Evolutionary conservation across 768 basidiomycete genomes (phyloP).

Genomic region (Infundibulicybe gibba): DNA sequence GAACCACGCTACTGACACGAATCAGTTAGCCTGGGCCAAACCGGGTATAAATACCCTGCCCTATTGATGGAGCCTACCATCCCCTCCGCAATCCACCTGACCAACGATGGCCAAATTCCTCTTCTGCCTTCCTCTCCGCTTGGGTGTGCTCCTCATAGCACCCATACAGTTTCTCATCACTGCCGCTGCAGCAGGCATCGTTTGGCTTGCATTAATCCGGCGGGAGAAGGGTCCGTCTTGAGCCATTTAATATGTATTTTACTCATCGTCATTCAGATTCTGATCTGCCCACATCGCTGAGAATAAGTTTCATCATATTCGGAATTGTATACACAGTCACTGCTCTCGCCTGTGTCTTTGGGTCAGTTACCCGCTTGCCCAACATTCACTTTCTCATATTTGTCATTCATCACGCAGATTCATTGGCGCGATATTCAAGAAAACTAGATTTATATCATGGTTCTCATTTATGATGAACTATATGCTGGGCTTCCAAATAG

Average conservation of each 20-base stretch:
- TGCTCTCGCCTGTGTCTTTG: slow-evolving; percentile 29
- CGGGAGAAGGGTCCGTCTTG: slow-evolving; percentile 16
- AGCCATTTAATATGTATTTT: slow-evolving; percentile 1
- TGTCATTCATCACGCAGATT: slow-evolving; percentile 22
- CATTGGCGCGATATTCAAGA: slow-evolving; percentile 34
- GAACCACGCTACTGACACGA: slow-evolving; percentile 1
- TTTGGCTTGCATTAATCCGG: slow-evolving; percentile 23
- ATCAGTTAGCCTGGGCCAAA: too few species aligned
- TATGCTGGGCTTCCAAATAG: slow-evolving; percentile 25
- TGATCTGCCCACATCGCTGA: slow-evolving; percentile 19
- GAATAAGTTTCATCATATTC: slow-evolving; percentile 25
- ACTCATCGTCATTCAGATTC: slow-evolving; percentile 13
- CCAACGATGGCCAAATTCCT: slow-evolving; percentile 37
- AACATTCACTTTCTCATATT: slow-evolving; percentile 1
- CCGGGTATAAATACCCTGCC: neutral
- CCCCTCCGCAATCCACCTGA: neutral
- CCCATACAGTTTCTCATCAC: slow-evolving; percentile 34
- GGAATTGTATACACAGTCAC: slow-evolving; percentile 26
- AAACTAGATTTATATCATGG: slow-evolving; percentile 28
- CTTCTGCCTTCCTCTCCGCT: slow-evolving; percentile 38
- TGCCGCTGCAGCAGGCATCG: slow-evolving; percentile 24
- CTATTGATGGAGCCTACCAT: slow-evolving; percentile 1
- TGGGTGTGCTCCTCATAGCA: slow-evolving; percentile 37
- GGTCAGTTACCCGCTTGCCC: slow-evolving; percentile 14
- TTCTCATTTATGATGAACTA: slow-evolving; percentile 27